phyloP scores from a whole-genome alignment of 495 filamentous ascomycete genomes.

The Xanthoparmelia taractica region DNA sequence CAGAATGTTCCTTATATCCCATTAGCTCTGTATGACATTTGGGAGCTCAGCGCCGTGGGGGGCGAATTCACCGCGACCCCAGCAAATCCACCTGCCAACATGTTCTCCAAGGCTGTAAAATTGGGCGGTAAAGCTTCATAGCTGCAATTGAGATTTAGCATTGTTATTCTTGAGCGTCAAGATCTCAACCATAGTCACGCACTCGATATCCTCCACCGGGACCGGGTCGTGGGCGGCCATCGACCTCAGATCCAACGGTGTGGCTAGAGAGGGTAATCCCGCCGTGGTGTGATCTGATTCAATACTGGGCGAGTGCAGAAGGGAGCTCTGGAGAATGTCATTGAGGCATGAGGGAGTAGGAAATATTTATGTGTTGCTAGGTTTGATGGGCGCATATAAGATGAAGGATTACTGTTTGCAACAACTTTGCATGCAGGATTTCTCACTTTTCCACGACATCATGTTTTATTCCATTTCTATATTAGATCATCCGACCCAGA shows the following conservation, averaged over 20 bases:
- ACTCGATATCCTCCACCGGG: slow-evolving; percentile 32
- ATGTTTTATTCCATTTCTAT: neutral
- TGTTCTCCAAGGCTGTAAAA: slow-evolving; percentile 64
- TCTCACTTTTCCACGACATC: neutral
- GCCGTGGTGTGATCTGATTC: slow-evolving; percentile 9
- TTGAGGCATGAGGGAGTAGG: neutral
- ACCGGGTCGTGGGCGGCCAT: slow-evolving; percentile 35
- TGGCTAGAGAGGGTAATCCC: slow-evolving; percentile 18
- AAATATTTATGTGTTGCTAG: neutral
- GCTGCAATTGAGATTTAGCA: slow-evolving; percentile 29
- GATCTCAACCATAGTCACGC: neutral
- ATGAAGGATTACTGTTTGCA: neutral
- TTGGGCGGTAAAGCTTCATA: slow-evolving; percentile 67
- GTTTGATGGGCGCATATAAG: neutral
- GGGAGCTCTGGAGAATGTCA: slow-evolving; percentile 1
- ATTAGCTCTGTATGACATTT: slow-evolving; percentile 20
- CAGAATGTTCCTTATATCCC: slow-evolving; percentile 62
- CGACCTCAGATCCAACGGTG: slow-evolving; percentile 19
- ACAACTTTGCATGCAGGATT: slow-evolving; percentile 9
- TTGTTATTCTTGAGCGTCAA: neutral
- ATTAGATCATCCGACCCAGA: neutral
- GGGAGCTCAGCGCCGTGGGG: slow-evolving; percentile 13
- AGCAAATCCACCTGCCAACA: slow-evolving; percentile 91
- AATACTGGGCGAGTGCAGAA: neutral
- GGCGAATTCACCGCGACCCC: slow-evolving; percentile 74